phyloP scores from a whole-genome alignment of 202 grass and related monocot genomes.

The Elaeis oleifera region DNA sequence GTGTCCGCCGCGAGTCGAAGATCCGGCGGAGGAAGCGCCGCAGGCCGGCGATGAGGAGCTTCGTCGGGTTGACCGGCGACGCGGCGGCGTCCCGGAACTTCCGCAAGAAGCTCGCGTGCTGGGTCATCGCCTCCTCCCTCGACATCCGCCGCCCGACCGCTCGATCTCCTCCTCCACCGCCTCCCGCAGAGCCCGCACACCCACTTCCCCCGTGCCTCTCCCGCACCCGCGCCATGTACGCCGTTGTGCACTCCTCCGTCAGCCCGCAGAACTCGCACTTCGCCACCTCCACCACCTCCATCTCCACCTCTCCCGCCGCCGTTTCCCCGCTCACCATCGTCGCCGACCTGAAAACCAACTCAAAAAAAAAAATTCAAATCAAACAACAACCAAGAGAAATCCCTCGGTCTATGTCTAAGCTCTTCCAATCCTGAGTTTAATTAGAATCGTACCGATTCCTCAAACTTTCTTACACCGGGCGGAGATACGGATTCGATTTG shows the following conservation, averaged over 20 bases:
- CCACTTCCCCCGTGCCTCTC: slow-evolving; percentile 1
- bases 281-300: slow-evolving; percentile 3
- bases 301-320: no score
- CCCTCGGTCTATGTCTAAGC: no score
- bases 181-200: slow-evolving; percentile 17
- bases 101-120: slow-evolving; percentile 4
- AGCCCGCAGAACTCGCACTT: slow-evolving; percentile 16
- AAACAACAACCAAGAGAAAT: no score
- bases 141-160: not conserved
- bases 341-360: not conserved
- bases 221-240: slow-evolving; percentile 8
- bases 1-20: slow-evolving; percentile 5
- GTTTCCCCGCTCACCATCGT: not conserved
- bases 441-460: no score
- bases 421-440: no score
- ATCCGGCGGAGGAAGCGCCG: slow-evolving; percentile 5
- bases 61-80: not conserved
- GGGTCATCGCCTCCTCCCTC: slow-evolving; percentile 3
- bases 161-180: slow-evolving; percentile 8
- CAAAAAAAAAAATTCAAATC: no score
- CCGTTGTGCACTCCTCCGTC: slow-evolving; percentile 14
- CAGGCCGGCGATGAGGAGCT: slow-evolving; percentile 2
- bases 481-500: no score
- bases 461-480: no score
- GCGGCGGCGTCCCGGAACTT: slow-evolving; percentile 5